phyloP scores from a whole-genome alignment of 2,329 filamentous ascomycete species.

The Aspergillus sp. region DNA sequence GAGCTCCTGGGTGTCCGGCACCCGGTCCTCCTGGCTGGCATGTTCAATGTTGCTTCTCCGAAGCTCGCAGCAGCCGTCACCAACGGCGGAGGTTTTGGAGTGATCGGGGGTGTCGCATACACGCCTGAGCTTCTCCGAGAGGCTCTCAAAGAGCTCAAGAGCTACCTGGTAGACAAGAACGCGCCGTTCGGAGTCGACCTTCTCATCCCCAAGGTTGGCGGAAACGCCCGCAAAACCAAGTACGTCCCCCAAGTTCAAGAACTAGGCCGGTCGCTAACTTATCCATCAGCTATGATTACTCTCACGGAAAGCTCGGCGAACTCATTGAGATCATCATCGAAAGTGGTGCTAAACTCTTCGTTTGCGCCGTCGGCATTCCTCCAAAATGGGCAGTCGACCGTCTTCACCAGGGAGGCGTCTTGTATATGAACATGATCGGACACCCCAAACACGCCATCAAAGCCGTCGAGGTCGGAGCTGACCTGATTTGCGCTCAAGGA shows the following conservation, averaged over 20 bases:
- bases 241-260: slow-evolving; percentile 36
- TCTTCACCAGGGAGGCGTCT: slow-evolving; percentile 80
- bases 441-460: slow-evolving; percentile 99
- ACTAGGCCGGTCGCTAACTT: too few species aligned
- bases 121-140: slow-evolving; percentile 96
- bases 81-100: slow-evolving; percentile 93
- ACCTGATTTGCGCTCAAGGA: slow-evolving; percentile 98
- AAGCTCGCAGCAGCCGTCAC: slow-evolving; percentile 95
- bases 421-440: slow-evolving; percentile 99
- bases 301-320: slow-evolving; percentile 94
- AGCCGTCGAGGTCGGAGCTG: slow-evolving; percentile 85
- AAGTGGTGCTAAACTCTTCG: slow-evolving; percentile 86
- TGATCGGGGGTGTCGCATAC: slow-evolving; percentile 89
- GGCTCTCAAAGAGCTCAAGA: slow-evolving; percentile 91
- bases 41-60: slow-evolving; percentile 97
- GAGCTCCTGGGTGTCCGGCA: slow-evolving; percentile 98
- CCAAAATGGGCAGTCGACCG: slow-evolving; percentile 85
- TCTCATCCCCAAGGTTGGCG: slow-evolving; percentile 89
- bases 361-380: slow-evolving; percentile 92
- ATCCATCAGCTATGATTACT: slow-evolving; percentile 86
- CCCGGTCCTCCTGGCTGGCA: slow-evolving; percentile 90
- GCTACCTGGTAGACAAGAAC: slow-evolving; percentile 19
- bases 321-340: slow-evolving; percentile 91
- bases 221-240: slow-evolving; percentile 93
- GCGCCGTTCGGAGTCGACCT: slow-evolving; percentile 44